Evolutionary conservation across 2,329 filamentous ascomycete genomes (phyloP).

Genomic region (Lecanosticta acicola): DNA sequence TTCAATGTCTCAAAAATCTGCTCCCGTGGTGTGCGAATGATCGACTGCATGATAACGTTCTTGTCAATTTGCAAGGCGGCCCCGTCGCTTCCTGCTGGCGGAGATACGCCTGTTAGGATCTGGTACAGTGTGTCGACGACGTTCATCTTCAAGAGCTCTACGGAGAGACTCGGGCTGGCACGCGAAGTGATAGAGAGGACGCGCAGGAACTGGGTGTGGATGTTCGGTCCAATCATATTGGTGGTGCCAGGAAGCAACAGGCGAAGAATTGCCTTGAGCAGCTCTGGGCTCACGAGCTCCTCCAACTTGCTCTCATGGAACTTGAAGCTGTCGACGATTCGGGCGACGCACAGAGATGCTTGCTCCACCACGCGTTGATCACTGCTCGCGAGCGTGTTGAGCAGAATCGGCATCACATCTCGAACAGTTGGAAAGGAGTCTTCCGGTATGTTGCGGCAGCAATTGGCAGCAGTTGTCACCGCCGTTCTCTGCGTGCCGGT

Average conservation of each 20-base stretch:
- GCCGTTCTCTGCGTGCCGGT: constrained; percentile 95
- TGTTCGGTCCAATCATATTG: constrained; percentile 86
- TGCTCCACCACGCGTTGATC: constrained; percentile 97
- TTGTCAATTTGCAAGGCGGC: constrained; percentile 85
- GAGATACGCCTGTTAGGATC: constrained; percentile 91
- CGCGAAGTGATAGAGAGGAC: constrained; percentile 86
- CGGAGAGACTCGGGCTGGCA: constrained; percentile 78
- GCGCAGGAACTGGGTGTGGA: constrained; percentile 92
- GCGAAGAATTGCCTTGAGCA: constrained; percentile 77
- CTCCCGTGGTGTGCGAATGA: constrained; percentile 91
- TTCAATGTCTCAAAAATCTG: constrained; percentile 97
- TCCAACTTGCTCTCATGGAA: constrained; percentile 82
- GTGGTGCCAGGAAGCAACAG: constrained; percentile 89
- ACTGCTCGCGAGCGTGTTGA: constrained; percentile 83
- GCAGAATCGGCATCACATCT: constrained; percentile 93
- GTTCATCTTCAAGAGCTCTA: constrained; percentile 90
- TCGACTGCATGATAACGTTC: constrained; percentile 95
- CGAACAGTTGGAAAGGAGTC: constrained; percentile 87
- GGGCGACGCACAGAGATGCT: constrained; percentile 87
- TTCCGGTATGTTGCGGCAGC: constrained; percentile 91
- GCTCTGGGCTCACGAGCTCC: constrained; percentile 80
- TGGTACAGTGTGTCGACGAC: constrained; percentile 97
- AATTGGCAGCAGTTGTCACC: constrained; percentile 95
- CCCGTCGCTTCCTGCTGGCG: constrained; percentile 71
- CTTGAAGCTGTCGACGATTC: constrained; percentile 96